Conservation (phyloP, 1,139 yeast genomes). For the Yamadazyma triangularis region DNA sequence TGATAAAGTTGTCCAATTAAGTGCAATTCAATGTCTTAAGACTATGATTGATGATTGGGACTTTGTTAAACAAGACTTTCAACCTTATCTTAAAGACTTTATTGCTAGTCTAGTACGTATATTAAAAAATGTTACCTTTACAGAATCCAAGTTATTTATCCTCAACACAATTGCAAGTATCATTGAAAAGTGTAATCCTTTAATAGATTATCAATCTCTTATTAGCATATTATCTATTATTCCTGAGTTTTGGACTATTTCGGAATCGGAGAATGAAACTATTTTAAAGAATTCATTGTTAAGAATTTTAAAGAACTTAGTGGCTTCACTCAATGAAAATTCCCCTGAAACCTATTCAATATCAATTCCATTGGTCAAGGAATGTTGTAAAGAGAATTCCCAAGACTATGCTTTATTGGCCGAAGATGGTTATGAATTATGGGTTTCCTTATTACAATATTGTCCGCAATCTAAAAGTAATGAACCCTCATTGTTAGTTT, state of each 20-base stretch:
- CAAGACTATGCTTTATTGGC: constrained; percentile 59
- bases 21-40: constrained; percentile 70
- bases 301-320: constrained; percentile 63
- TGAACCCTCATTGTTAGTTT: constrained; percentile 17
- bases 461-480: constrained; percentile 24
- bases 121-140: constrained; percentile 44
- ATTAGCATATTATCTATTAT: constrained; percentile 55
- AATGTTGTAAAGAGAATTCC: constrained; percentile 58
- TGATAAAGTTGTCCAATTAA: constrained; percentile 72
- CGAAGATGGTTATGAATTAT: constrained; percentile 87
- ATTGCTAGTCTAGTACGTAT: constrained; percentile 47
- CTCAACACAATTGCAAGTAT: constrained; percentile 63
- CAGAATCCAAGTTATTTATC: constrained; percentile 73
- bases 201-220: constrained; percentile 47
- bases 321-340: constrained; percentile 57
- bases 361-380: constrained; percentile 61
- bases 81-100: constrained; percentile 57
- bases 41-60: constrained; percentile 83
- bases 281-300: constrained; percentile 70
- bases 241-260: constrained; percentile 71
- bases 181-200: constrained; percentile 61
- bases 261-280: constrained; percentile 52
- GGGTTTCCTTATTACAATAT: constrained; percentile 69
- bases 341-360: constrained; percentile 59
- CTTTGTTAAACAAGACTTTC: constrained; percentile 62